A percentile compares a stretch with the other conserved stretches of the same genome.
Evolutionary conservation across 1,284 basidiomycete species (phyloP).

Genomic region (Anthracocystis setariae): DNA sequence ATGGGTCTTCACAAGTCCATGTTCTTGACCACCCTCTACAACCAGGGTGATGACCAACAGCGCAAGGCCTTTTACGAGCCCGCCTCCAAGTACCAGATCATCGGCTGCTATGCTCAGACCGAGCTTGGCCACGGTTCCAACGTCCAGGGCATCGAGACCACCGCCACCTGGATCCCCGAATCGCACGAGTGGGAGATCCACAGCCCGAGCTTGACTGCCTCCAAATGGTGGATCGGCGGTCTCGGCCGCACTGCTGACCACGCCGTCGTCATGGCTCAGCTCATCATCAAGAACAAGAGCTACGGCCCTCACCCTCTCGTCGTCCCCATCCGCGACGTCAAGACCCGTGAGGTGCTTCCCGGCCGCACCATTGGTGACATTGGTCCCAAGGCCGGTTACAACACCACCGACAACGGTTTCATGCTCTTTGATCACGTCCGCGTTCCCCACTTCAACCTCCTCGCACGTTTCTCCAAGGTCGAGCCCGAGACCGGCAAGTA

Average conservation of each 20-base stretch:
- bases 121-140: slow-evolving; percentile 63
- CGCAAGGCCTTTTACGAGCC: slow-evolving; percentile 58
- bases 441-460: slow-evolving; percentile 68
- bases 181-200: slow-evolving; percentile 58
- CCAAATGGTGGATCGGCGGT: slow-evolving; percentile 68
- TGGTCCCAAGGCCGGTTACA: slow-evolving; percentile 67
- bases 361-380: slow-evolving; percentile 68
- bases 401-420: slow-evolving; percentile 68
- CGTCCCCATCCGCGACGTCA: slow-evolving; percentile 67
- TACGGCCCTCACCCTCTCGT: slow-evolving; percentile 68
- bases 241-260: slow-evolving; percentile 68
- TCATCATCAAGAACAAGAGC: slow-evolving; percentile 67
- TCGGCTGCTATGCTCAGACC: slow-evolving; percentile 63
- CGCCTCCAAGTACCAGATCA: slow-evolving; percentile 55
- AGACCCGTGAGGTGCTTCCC: slow-evolving; percentile 67
- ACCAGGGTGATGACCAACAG: slow-evolving; percentile 62
- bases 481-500: slow-evolving; percentile 62
- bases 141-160: slow-evolving; percentile 60
- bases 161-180: slow-evolving; percentile 54
- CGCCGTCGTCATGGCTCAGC: slow-evolving; percentile 69
- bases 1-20: slow-evolving; percentile 61
- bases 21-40: slow-evolving; percentile 63
- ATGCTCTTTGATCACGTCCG: slow-evolving; percentile 60
- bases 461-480: slow-evolving; percentile 67
- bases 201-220: slow-evolving; percentile 53